Conservation (phyloP, 2,329 filamentous ascomycete species). For the Pseudogymnoascus sp. region DNA sequence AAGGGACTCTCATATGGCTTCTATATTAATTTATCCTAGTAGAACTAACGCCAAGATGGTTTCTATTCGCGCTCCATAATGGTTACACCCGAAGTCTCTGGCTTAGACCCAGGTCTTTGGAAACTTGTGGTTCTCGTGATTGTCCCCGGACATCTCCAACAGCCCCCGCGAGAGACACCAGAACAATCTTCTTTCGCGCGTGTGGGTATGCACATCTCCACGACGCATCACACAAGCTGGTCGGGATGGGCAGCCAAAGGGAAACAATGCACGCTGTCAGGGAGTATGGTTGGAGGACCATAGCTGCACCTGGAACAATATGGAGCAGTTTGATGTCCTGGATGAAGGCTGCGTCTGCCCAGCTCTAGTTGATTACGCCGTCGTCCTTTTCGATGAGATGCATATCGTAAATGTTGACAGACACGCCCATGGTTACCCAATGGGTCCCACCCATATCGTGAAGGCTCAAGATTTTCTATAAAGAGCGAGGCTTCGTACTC, state of each 20-base stretch:
- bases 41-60: neutral
- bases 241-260: neutral
- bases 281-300: neutral
- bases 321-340: neutral
- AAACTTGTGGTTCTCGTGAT: neutral
- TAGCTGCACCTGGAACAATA: neutral
- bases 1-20: neutral
- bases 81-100: neutral
- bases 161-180: neutral
- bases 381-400: neutral
- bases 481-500: neutral
- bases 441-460: conserved; percentile 1
- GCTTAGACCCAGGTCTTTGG: neutral
- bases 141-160: neutral
- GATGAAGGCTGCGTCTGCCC: neutral
- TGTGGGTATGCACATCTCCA: neutral
- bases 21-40: neutral
- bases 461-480: neutral
- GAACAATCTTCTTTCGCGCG: neutral
- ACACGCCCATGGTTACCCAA: conserved; percentile 2
- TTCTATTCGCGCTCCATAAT: neutral
- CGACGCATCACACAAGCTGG: neutral
- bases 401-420: neutral
- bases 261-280: neutral
- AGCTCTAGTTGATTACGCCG: neutral